phyloP scores from a whole-genome alignment of 345 rosid species.

The Noccaea caerulescens region DNA sequence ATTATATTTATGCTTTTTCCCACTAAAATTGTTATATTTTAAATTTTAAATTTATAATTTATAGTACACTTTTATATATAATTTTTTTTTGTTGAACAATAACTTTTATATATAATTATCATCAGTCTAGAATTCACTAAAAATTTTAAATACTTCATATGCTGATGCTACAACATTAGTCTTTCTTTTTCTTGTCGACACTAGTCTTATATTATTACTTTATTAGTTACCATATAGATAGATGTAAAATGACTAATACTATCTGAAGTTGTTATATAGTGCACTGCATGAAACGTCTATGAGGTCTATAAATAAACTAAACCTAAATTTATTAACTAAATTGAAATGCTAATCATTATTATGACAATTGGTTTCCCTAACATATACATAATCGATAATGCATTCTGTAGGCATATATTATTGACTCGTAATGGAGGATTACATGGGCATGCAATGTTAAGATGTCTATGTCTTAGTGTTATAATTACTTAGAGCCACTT shows the following conservation, averaged over 20 bases:
- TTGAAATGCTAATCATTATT: conserved; percentile 27
- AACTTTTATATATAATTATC: no score
- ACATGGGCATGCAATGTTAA: conserved; percentile 36
- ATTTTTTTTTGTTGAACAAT: no score
- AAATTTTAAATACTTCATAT: conserved; percentile 27
- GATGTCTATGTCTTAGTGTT: conserved; percentile 24
- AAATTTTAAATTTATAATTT: not conserved
- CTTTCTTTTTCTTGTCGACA: conserved; percentile 20
- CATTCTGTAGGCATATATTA: conserved; percentile 12
- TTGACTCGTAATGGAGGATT: conserved; percentile 33
- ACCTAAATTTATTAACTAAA: not conserved
- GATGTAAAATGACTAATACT: conserved; percentile 39
- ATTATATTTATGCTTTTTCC: not conserved
- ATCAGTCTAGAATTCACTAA: conserved; percentile 11
- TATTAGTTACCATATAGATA: not conserved
- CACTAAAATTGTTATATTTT: not conserved
- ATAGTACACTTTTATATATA: not conserved
- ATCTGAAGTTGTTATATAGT: conserved; percentile 23
- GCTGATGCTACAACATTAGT: conserved; percentile 29
- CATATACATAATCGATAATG: conserved; percentile 15
- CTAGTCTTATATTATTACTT: conserved; percentile 9
- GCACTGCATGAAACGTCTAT: conserved; percentile 37
- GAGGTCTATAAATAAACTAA: conserved; percentile 14
- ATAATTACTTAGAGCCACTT: conserved; percentile 33
- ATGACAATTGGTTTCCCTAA: conserved; percentile 32